These are phyloP conservation scores for Antitrichia curtipendula DNA, from an alignment of 225 moss, liverwort and hornwort genomes.

Conservation along the genomic window DNA sequence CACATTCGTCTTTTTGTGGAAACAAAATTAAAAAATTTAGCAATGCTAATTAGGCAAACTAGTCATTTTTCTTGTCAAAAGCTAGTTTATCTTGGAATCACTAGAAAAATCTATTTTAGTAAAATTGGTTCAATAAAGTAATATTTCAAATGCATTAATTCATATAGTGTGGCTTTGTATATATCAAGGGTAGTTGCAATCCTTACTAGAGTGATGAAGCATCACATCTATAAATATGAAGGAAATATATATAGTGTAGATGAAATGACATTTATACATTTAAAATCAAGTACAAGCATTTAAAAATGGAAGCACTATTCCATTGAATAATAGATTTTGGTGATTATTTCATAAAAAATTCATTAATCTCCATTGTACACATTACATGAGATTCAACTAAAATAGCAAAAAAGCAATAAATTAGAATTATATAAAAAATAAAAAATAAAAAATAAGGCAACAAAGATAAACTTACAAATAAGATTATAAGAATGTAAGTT, in stretches of 20 bases:
- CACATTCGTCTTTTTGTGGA: too few species aligned
- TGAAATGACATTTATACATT: not conserved
- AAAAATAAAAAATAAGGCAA: not conserved
- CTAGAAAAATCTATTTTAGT: not conserved
- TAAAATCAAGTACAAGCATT: not conserved
- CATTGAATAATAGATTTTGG: not conserved
- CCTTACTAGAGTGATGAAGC: not conserved
- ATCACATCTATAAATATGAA: too few species aligned
- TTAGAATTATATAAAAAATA: too few species aligned
- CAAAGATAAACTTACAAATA: too few species aligned
- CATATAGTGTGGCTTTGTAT: rapidly evolving
- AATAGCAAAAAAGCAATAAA: not conserved
- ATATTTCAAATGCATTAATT: not conserved
- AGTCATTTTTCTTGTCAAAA: too few species aligned
- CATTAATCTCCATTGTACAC: not conserved
- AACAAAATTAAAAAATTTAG: too few species aligned
- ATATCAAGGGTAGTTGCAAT: not conserved
- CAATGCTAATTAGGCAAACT: not conserved
- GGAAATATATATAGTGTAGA: not conserved
- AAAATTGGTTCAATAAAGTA: not conserved
- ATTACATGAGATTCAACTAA: rapidly evolving
- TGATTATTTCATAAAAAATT: not conserved
- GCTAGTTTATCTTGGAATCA: not conserved
- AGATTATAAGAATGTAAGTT: too few species aligned
- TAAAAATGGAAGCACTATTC: not conserved